phyloP scores from a whole-genome alignment of 345 rosid species.

The Lagerstroemia speciosa region DNA sequence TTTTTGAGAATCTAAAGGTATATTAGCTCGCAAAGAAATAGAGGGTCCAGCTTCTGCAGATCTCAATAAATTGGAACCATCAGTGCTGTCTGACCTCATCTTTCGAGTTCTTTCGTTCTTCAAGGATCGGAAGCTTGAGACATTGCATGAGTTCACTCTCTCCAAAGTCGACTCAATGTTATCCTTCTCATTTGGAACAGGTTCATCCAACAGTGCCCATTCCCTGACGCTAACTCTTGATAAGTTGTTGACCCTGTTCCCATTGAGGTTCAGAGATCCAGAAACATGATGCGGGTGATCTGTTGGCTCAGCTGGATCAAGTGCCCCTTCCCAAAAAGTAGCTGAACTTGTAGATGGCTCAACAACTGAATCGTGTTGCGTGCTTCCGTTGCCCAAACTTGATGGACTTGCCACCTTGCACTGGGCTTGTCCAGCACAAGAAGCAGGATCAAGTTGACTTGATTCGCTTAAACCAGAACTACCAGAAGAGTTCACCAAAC shows the following conservation, averaged over 20 bases:
- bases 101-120: conserved; percentile 15
- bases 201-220: conserved; percentile 13
- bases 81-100: conserved; percentile 3
- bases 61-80: conserved; percentile 11
- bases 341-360: conserved; percentile 25
- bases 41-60: conserved; percentile 23
- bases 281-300: conserved; percentile 18
- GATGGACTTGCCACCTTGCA: conserved; percentile 7
- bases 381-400: conserved; percentile 11
- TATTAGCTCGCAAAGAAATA: conserved; percentile 10
- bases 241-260: conserved; percentile 15
- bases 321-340: conserved; percentile 53
- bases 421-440: conserved; percentile 19
- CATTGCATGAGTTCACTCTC: conserved; percentile 16
- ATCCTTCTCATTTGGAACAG: conserved; percentile 15
- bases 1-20: conserved; percentile 5
- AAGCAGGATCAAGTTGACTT: conserved; percentile 22
- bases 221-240: conserved; percentile 12
- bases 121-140: conserved; percentile 14
- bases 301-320: conserved; percentile 24
- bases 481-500: conserved; percentile 54
- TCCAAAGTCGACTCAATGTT: conserved; percentile 18
- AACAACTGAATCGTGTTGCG: conserved; percentile 19
- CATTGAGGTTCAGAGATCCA: conserved; percentile 16
- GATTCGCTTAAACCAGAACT: conserved; percentile 21